phyloP scores from a whole-genome alignment of 1,139 yeast species.

The Kurtzmaniella quercitrusa region DNA sequence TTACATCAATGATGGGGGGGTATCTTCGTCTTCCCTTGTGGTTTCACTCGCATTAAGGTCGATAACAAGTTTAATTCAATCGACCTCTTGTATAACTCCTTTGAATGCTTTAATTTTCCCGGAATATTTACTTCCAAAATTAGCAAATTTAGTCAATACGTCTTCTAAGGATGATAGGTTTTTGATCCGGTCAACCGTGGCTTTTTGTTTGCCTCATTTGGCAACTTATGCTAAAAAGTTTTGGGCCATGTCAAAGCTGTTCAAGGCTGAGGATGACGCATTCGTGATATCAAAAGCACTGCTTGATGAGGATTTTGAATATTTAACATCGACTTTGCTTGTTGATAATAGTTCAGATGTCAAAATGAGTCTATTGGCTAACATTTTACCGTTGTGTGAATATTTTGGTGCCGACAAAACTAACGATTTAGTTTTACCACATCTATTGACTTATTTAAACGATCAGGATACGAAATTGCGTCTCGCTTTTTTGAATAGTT shows the following conservation, averaged over 20 bases:
- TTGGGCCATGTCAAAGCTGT: conserved; percentile 59
- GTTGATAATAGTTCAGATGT: conserved; percentile 69
- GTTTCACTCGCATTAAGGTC: conserved; percentile 57
- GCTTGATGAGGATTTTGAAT: conserved; percentile 51
- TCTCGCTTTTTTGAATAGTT: conserved; percentile 67
- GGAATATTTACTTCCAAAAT: conserved; percentile 76
- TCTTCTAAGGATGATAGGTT: conserved; percentile 23
- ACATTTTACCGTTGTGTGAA: conserved; percentile 71
- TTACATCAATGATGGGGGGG: conserved; percentile 15
- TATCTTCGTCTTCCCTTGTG: conserved; percentile 37
- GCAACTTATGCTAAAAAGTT: conserved; percentile 63
- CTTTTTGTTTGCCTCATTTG: conserved; percentile 66
- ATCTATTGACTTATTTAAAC: conserved; percentile 84
- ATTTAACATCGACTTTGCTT: conserved; percentile 57
- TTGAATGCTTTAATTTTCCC: conserved; percentile 73
- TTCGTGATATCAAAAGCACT: conserved; percentile 25
- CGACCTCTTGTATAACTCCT: conserved; percentile 69
- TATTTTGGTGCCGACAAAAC: conserved; percentile 86
- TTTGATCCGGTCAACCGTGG: conserved; percentile 63
- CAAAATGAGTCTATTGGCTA: conserved; percentile 61
- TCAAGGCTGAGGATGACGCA: conserved; percentile 33
- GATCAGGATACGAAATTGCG: conserved; percentile 69
- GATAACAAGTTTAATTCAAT: conserved; percentile 56
- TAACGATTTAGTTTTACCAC: conserved; percentile 84
- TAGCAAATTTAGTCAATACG: conserved; percentile 41